Evolutionary conservation across 371 early-diverging fungal genomes (phyloP).

Genomic region (Syncephalis plumigaleata): DNA sequence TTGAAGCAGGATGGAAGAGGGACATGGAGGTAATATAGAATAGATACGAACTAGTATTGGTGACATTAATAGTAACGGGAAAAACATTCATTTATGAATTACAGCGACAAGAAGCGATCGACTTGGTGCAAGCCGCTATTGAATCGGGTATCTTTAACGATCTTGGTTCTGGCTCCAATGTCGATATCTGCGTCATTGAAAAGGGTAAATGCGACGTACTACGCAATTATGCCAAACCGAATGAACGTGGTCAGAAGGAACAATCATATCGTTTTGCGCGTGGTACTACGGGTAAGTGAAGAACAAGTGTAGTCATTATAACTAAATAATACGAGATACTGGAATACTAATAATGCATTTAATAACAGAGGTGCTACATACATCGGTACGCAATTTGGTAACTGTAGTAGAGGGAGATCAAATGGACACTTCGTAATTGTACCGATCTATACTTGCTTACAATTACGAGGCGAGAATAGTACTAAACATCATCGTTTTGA

Average conservation of each 20-base stretch:
- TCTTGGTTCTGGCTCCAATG: slow-evolving; percentile 97
- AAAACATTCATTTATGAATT: background rate
- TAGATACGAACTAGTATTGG: no score
- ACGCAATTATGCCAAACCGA: slow-evolving; percentile 74
- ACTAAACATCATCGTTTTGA: no score
- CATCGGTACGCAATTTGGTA: background rate
- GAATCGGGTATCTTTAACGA: slow-evolving; percentile 99
- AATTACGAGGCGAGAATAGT: no score
- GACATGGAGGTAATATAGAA: slow-evolving; percentile 59
- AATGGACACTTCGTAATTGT: slow-evolving; percentile 2
- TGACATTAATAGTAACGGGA: background rate
- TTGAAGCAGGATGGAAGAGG: slow-evolving; percentile 79
- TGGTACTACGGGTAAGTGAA: slow-evolving; percentile 8
- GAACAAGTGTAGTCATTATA: no score
- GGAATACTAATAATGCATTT: no score
- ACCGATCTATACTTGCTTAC: no score
- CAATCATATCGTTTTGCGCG: slow-evolving; percentile 35
- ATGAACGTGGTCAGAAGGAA: slow-evolving; percentile 75
- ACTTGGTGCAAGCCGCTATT: slow-evolving; percentile 88
- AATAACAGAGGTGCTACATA: background rate
- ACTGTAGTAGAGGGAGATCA: slow-evolving; percentile 1
- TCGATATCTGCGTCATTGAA: slow-evolving; percentile 90
- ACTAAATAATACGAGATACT: no score
- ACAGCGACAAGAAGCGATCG: slow-evolving; percentile 85
- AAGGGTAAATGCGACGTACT: slow-evolving; percentile 46